Conservation (phyloP, 2,329 filamentous ascomycete genomes). For the Colletotrichum sp. region DNA sequence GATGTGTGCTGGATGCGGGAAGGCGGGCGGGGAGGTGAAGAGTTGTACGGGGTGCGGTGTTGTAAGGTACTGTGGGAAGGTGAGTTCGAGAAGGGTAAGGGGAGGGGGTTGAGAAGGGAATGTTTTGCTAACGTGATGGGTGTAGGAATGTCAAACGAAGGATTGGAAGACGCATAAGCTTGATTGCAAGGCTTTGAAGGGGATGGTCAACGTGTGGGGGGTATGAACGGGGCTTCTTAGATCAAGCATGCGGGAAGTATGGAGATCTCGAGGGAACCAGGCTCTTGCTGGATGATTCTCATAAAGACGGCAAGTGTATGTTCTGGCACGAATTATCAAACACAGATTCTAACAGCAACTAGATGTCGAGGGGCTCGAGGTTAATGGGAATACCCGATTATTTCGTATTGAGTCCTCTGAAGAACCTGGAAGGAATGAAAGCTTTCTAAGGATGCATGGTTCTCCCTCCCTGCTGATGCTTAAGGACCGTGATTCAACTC, state of each 20-base stretch:
- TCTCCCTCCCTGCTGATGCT: background rate
- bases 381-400: background rate
- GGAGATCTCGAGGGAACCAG: background rate
- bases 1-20: too few relatives aligned
- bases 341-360: background rate
- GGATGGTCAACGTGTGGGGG: constrained; percentile 41
- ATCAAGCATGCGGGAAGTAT: background rate
- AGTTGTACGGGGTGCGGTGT: constrained; percentile 33
- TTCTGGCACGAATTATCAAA: too few relatives aligned
- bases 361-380: background rate
- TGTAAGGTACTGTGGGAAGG: constrained; percentile 52
- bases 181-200: constrained; percentile 49
- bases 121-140: background rate
- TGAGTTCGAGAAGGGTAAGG: too few relatives aligned
- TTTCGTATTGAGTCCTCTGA: background rate
- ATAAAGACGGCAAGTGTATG: too few relatives aligned
- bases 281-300: background rate
- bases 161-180: constrained; percentile 49
- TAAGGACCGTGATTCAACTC: background rate
- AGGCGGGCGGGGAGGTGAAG: too few relatives aligned
- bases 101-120: too few relatives aligned
- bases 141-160: constrained; percentile 47
- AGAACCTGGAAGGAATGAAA: background rate
- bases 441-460: background rate
- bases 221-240: background rate